Conservation (phyloP, 2,329 filamentous ascomycete species). For the Aureobasidium pullulans region DNA sequence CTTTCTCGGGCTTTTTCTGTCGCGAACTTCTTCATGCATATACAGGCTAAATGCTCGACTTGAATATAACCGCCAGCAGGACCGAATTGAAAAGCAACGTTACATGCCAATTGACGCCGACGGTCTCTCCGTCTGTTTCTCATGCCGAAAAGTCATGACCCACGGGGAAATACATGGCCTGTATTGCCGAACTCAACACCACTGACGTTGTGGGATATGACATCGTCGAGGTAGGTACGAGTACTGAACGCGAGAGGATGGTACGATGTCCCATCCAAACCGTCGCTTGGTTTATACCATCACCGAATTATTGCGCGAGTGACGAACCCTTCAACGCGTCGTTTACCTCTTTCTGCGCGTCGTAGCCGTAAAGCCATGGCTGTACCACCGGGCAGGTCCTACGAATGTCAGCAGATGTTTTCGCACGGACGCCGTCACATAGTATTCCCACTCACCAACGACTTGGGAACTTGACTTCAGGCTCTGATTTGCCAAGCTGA, state of each 20-base stretch:
- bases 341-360: constrained; percentile 49
- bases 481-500: constrained; percentile 43
- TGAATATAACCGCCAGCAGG: constrained; percentile 11
- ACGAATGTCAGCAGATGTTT: neutral
- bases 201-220: neutral
- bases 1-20: neutral
- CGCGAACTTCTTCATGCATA: neutral
- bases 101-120: constrained; percentile 1
- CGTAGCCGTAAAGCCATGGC: constrained; percentile 58
- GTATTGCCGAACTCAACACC: neutral
- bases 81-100: constrained; percentile 14
- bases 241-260: neutral
- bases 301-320: neutral
- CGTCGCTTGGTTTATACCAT: neutral
- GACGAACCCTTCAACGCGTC: constrained; percentile 20
- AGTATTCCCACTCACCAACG: constrained; percentile 42
- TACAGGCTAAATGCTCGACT: constrained; percentile 6
- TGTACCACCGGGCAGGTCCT: constrained; percentile 53
- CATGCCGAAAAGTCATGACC: neutral
- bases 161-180: neutral
- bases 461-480: constrained; percentile 52
- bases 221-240: neutral
- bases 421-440: neutral
- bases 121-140: neutral
- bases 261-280: neutral